Base-by-base conservation (phyloP, 345 rosid species). In the Acer campestre region DNA sequence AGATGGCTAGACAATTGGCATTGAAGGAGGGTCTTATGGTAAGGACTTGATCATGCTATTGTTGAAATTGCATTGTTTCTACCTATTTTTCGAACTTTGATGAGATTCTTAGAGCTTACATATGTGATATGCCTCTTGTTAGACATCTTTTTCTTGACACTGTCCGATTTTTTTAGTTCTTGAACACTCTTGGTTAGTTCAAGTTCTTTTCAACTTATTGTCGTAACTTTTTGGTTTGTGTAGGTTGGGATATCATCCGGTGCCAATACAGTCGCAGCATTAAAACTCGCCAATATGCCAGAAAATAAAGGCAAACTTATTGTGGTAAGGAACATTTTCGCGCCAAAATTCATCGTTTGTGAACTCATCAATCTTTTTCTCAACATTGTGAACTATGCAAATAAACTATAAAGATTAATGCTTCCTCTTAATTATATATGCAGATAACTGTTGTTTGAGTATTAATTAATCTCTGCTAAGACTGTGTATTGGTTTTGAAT, bases 181-280 rank as follows among this genome's bases (percentile, higher is more conserved):
- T 42, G 3, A 3, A 67, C 12, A 10, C 7, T 44, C 25, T 38
- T 18, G 2, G n/a, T 66, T 14, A 67, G n/a, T n/a, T 13, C 38
- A 18, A 7, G 4, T 75, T 58, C 14, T 42, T 42, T 9, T 27
- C 22, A 63, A 56, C 68, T 59, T 64, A 38, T 48, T 31, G 53
- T 64, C 11, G 4, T 40, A 49, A 14, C 16, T 0, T 66, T 61
- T 40, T 78, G 77, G 70, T 62, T 71, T 17, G 1, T 76, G 80
- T 67, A 95, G 98, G 99, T 96, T 74, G 99, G 99, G 62, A 96
- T 96, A 80, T 94, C 98, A 38, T 96, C 98, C 0, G 99, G 98
- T 61, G 98, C 97, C 68, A 96, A 96, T 68, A 92, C 99, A 0
- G 93, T 96, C 31, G 98, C 98, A 16, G 97, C 98, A 4, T 84